Conservation (phyloP, 495 filamentous ascomycete genomes). For the Pyronema omphalodes region DNA sequence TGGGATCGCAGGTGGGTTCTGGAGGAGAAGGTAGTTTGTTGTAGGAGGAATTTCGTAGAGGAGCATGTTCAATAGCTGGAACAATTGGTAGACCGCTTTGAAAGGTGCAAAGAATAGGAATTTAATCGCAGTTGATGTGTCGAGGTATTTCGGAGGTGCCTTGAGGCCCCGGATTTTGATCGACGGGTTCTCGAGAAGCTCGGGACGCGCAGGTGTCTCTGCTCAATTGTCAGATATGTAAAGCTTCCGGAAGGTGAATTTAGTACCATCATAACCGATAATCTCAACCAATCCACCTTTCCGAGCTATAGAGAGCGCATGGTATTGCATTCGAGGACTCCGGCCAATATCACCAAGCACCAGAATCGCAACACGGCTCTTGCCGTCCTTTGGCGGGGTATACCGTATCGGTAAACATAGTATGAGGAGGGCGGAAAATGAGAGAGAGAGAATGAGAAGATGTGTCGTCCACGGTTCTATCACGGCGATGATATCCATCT, state of each 20-base stretch:
- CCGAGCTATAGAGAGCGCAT: slow-evolving; percentile 80
- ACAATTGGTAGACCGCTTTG: slow-evolving; percentile 71
- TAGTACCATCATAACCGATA: slow-evolving; percentile 65
- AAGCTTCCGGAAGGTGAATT: neutral
- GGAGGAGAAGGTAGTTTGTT: slow-evolving; percentile 16
- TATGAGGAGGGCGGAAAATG: slow-evolving; percentile 14
- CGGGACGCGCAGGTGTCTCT: slow-evolving; percentile 43
- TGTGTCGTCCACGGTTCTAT: slow-evolving; percentile 13
- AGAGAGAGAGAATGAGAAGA: slow-evolving; percentile 15
- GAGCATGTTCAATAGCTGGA: slow-evolving; percentile 47
- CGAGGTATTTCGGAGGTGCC: slow-evolving; percentile 40
- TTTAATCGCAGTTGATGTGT: slow-evolving; percentile 49
- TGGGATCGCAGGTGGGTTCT: slow-evolving; percentile 93
- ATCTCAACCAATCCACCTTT: slow-evolving; percentile 65
- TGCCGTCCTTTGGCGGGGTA: slow-evolving; percentile 8
- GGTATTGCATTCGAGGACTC: slow-evolving; percentile 96
- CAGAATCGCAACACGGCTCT: slow-evolving; percentile 36
- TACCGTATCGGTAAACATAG: slow-evolving; percentile 18
- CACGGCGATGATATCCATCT: neutral
- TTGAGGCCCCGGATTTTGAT: slow-evolving; percentile 51
- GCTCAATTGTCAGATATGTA: neutral
- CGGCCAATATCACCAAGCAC: slow-evolving; percentile 95
- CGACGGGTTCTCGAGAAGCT: slow-evolving; percentile 42
- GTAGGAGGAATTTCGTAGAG: slow-evolving; percentile 52
- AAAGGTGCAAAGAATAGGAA: slow-evolving; percentile 66